Base-by-base conservation (phyloP, 495 filamentous ascomycete genomes). In the Pseudotulostoma volvatum region DNA sequence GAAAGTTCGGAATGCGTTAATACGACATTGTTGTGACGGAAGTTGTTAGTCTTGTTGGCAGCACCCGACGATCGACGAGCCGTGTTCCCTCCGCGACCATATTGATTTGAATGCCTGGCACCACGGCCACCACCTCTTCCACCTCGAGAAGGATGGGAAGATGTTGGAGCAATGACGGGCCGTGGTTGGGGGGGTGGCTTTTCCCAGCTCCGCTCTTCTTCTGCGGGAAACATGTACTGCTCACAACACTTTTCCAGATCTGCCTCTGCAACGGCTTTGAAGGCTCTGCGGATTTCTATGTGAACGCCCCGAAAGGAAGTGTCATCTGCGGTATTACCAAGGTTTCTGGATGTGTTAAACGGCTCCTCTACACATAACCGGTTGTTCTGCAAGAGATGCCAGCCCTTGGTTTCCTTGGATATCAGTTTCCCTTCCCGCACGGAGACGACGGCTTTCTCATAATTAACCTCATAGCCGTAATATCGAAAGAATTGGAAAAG, bases 241-340 rank as follows among this genome's bases (percentile, higher is more conserved):
- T 82, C 79, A 52, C 85, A 94, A 53, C 81, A 85, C 39, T 78
- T 73, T 3, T 71, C 74, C 23, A 96, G 64, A 47, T 86, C 77
- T 7, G 69, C 81, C 30, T 84, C 68, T 3, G 81, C 68, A 14
- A 92, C 67, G 33, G 81, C 60, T 41, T 82, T 76, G 56, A 93
- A 95, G 1, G 90, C 92, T 48, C 82, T 71, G 47, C 92, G 74
- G 32, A 97, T 57, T 56, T 97, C 90, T 35, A 82, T 54, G 58
- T 96, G 92, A 14, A 97, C 69, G 2, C 90, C 90, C 36, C 79
- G 70, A 51, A 93, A 92, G 1, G 90, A 90, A 2, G 76, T 86
- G 52, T 93, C 87, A 49, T 97, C 90, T 7, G 90, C 90, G 15
- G 90, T 95, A 48, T 96, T 96, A 0, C 87, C 90, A 36, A 97